Percentiles rank a stretch among this genome's conserved stretches.
These are phyloP conservation scores for Collybia nuda DNA, from an alignment of 768 basidiomycete species.

Conservation along the genomic window DNA sequence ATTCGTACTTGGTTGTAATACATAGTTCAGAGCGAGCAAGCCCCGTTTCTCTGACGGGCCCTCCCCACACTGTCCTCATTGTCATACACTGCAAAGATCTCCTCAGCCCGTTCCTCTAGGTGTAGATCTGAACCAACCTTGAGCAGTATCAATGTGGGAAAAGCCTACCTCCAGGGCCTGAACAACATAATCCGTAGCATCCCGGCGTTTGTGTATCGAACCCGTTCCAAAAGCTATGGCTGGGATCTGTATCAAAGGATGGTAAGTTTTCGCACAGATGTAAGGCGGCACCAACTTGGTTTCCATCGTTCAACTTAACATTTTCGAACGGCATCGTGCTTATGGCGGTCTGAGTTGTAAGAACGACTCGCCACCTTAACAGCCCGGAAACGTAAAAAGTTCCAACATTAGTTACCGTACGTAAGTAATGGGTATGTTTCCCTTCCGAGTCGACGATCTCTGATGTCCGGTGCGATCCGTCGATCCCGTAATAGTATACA, in stretches of 20 bases:
- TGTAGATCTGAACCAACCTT: slow-evolving; percentile 9
- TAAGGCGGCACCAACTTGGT: background rate
- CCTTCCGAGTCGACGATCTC: too few species aligned
- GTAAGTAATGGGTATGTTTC: too few species aligned
- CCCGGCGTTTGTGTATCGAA: slow-evolving; percentile 2
- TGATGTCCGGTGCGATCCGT: too few species aligned
- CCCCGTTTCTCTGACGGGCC: slow-evolving; percentile 45
- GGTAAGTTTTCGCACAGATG: background rate
- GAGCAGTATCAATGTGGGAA: slow-evolving; percentile 21
- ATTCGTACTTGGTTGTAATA: slow-evolving; percentile 56
- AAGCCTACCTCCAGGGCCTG: slow-evolving; percentile 16
- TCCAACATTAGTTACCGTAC: too few species aligned
- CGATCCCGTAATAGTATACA: too few species aligned
- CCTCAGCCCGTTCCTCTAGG: slow-evolving; percentile 22
- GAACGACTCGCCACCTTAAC: too few species aligned
- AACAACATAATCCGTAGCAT: slow-evolving; percentile 7
- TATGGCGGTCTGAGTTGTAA: too few species aligned
- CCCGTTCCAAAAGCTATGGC: slow-evolving; percentile 17
- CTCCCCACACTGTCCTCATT: slow-evolving; percentile 35
- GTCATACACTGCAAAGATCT: slow-evolving; percentile 36
- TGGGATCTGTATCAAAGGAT: slow-evolving; percentile 6
- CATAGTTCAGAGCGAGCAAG: slow-evolving; percentile 43
- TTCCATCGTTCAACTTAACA: slow-evolving; percentile 13
- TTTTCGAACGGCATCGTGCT: slow-evolving; percentile 13
- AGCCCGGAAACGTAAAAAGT: too few species aligned